A percentile compares a stretch with the other conserved stretches of the same genome.
These are phyloP conservation scores for Calocera cornea DNA, from an alignment of 768 basidiomycete species.

Conservation along the genomic window DNA sequence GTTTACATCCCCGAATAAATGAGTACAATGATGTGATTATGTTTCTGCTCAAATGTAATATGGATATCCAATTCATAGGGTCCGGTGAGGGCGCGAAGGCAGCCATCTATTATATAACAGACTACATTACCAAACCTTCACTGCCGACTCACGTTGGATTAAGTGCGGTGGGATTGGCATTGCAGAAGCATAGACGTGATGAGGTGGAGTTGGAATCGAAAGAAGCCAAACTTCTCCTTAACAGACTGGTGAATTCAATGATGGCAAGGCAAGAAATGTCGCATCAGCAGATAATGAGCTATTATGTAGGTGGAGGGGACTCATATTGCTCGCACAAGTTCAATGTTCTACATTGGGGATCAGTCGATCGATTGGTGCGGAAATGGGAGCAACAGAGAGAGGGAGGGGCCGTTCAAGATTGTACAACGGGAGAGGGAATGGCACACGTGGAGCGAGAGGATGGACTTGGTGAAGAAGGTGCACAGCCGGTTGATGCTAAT, in stretches of 20 bases:
- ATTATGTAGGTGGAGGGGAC: constrained; percentile 18
- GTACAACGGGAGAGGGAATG: too few species aligned
- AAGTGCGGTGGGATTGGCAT: neutral
- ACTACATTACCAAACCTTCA: constrained; percentile 36
- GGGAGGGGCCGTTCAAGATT: too few species aligned
- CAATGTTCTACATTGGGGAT: constrained; percentile 7
- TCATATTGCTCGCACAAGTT: constrained; percentile 17
- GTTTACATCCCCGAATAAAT: constrained; percentile 32
- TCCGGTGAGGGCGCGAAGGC: constrained; percentile 33
- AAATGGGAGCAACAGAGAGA: too few species aligned
- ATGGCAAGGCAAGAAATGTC: constrained; percentile 19
- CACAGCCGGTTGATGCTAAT: too few species aligned
- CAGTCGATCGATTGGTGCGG: too few species aligned
- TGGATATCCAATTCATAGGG: constrained; percentile 36
- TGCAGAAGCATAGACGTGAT: neutral
- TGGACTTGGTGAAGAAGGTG: too few species aligned
- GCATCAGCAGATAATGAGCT: constrained; percentile 23
- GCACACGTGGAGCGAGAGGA: too few species aligned
- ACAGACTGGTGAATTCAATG: neutral
- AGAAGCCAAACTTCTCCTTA: neutral
- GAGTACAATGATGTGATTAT: constrained; percentile 33
- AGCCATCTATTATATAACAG: constrained; percentile 34
- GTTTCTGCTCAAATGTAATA: constrained; percentile 29
- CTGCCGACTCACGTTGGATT: constrained; percentile 29
- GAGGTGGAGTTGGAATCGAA: neutral